Conservation (phyloP, 2,329 filamentous ascomycete species). For the Dendryphion nanum region DNA sequence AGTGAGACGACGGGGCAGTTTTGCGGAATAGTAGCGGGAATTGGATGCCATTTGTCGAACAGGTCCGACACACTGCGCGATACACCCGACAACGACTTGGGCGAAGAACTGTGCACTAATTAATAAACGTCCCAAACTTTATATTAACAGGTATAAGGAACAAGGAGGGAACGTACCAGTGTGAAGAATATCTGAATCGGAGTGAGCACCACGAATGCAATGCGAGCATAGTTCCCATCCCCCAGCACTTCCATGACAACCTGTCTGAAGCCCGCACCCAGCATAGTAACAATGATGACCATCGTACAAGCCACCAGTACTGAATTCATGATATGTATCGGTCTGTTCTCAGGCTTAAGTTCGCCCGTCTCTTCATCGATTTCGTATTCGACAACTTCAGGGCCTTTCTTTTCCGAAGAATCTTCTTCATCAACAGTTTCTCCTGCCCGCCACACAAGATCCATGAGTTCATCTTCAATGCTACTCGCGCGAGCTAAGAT, state of each 20-base stretch:
- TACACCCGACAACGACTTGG: constrained; percentile 73
- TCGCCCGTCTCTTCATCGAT: constrained; percentile 72
- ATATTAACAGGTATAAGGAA: not conserved
- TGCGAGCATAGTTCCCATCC: constrained; percentile 61
- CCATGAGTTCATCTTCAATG: constrained; percentile 75
- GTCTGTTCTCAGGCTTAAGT: constrained; percentile 62
- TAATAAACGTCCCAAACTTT: not conserved
- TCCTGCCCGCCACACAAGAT: constrained; percentile 68
- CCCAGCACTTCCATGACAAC: constrained; percentile 67
- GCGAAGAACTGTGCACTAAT: constrained; percentile 60
- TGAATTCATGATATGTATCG: constrained; percentile 68
- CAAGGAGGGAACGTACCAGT: constrained; percentile 43
- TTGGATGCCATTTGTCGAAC: constrained; percentile 70
- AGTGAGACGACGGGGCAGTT: constrained; percentile 62
- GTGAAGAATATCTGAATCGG: constrained; percentile 79
- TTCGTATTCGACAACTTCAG: constrained; percentile 53
- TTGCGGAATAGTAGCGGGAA: constrained; percentile 77
- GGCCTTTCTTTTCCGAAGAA: constrained; percentile 48
- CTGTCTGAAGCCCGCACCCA: constrained; percentile 69
- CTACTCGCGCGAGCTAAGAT: constrained; percentile 65
- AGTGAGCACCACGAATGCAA: constrained; percentile 64
- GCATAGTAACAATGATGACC: constrained; percentile 61
- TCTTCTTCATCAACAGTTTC: constrained; percentile 51
- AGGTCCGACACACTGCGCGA: constrained; percentile 74
- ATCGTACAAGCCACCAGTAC: constrained; percentile 67